Evolutionary conservation across 164 flowering plant species (phyloP).

Genomic region (Hamamelis virginiana): DNA sequence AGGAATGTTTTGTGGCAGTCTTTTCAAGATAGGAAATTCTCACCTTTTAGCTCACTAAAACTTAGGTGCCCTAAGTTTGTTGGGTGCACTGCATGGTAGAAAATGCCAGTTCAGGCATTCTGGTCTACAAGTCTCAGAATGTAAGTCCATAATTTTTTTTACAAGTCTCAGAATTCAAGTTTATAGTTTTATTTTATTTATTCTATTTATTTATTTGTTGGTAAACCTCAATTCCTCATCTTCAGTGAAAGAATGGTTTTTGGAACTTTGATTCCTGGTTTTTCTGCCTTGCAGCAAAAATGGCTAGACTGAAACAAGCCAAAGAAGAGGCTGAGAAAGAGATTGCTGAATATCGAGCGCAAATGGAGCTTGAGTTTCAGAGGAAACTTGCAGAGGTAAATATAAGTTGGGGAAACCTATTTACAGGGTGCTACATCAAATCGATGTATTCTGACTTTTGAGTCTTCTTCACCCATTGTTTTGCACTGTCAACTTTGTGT

Average conservation of each 20-base stretch:
- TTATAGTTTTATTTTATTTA: too few species aligned
- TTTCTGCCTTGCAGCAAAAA: constrained; percentile 41
- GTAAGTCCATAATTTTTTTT: too few species aligned
- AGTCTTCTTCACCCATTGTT: not conserved
- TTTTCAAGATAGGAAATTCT: too few species aligned
- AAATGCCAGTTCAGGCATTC: not conserved
- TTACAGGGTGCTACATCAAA: not conserved
- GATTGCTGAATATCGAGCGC: constrained; percentile 57
- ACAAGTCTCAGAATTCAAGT: too few species aligned
- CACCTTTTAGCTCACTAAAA: too few species aligned
- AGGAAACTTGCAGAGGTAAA: constrained; percentile 57
- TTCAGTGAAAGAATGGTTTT: not conserved
- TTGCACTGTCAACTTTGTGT: not conserved
- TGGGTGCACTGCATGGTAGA: too few species aligned
- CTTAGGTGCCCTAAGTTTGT: too few species aligned
- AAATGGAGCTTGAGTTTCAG: constrained; percentile 57
- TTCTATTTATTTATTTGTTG: too few species aligned
- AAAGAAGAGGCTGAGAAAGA: constrained; percentile 79
- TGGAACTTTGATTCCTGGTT: not conserved
- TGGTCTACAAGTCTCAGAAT: not conserved
- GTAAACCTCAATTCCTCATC: not conserved
- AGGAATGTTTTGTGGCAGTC: too few species aligned
- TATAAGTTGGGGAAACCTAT: not conserved
- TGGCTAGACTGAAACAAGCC: constrained; percentile 71
- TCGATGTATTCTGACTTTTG: not conserved